Evolutionary conservation across 225 moss, liverwort and hornwort species (phyloP).

Genomic region (Bryum argenteum): DNA sequence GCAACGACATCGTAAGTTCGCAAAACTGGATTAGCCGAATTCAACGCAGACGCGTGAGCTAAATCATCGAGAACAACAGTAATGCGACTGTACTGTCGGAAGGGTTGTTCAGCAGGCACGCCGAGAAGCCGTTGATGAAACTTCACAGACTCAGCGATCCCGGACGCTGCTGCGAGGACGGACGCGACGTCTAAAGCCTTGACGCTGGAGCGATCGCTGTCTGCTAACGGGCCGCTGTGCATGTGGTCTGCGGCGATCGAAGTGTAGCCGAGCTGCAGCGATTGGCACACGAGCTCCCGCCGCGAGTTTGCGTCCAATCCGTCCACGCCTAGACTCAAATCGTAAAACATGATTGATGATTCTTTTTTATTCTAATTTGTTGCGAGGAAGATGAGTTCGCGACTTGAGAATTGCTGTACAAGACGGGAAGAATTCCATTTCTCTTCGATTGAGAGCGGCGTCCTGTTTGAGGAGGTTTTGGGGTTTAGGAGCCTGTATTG

Average conservation of each 20-base stretch:
- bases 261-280: constrained; percentile 84
- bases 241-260: constrained; percentile 66
- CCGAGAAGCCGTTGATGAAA: constrained; percentile 72
- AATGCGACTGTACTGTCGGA: constrained; percentile 85
- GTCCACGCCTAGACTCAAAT: constrained; percentile 66
- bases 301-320: constrained; percentile 60
- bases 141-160: constrained; percentile 66
- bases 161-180: constrained; percentile 62
- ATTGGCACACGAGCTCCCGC: constrained; percentile 77
- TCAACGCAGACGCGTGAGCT: constrained; percentile 57
- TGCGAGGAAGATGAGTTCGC: neutral
- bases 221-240: constrained; percentile 66
- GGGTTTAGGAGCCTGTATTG: no score
- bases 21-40: constrained; percentile 68
- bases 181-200: constrained; percentile 67
- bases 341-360: constrained; percentile 60
- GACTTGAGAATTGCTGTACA: no score
- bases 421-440: no score
- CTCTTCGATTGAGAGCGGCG: no score
- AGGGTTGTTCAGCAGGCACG: constrained; percentile 56
- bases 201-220: constrained; percentile 64
- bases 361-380: neutral
- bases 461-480: no score
- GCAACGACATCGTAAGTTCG: constrained; percentile 87
- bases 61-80: constrained; percentile 74